Evolutionary conservation across 495 filamentous ascomycete genomes (phyloP).

Genomic region (Tuber brumale): DNA sequence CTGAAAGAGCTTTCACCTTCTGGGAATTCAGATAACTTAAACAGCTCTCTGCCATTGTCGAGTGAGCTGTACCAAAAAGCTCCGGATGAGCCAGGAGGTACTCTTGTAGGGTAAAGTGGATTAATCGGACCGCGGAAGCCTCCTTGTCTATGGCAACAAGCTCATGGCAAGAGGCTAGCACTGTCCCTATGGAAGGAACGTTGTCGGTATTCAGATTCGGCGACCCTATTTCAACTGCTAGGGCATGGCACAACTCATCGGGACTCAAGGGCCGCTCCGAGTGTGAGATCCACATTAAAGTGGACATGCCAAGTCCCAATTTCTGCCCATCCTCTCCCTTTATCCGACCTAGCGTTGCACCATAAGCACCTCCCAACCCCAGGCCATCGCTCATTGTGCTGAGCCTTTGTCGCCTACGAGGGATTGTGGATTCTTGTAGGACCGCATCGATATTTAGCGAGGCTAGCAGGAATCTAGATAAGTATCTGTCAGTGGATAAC

Average conservation of each 20-base stretch:
- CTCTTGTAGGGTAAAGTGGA: background rate
- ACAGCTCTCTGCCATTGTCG: background rate
- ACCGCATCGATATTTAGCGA: background rate
- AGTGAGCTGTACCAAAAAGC: background rate
- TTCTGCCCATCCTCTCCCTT: background rate
- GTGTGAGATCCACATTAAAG: background rate
- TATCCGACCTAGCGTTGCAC: background rate
- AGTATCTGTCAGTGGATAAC: background rate
- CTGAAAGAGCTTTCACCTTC: background rate
- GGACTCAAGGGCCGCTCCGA: background rate
- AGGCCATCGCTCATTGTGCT: background rate
- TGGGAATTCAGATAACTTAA: background rate
- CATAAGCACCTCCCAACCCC: background rate
- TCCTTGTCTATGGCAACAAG: background rate
- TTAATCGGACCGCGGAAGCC: background rate
- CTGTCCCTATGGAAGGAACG: background rate
- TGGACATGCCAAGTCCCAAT: background rate
- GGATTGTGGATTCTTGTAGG: background rate
- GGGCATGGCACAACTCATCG: background rate
- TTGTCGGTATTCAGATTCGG: background rate
- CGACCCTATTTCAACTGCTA: background rate
- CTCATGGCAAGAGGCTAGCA: background rate
- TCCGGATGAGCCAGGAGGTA: background rate
- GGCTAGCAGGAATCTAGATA: background rate
- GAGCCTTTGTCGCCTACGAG: background rate